Evolutionary conservation across 1,284 basidiomycete species (phyloP), one percentile per base, ranked within the genome.

Genomic region (Pseudozyma thailandica): DNA sequence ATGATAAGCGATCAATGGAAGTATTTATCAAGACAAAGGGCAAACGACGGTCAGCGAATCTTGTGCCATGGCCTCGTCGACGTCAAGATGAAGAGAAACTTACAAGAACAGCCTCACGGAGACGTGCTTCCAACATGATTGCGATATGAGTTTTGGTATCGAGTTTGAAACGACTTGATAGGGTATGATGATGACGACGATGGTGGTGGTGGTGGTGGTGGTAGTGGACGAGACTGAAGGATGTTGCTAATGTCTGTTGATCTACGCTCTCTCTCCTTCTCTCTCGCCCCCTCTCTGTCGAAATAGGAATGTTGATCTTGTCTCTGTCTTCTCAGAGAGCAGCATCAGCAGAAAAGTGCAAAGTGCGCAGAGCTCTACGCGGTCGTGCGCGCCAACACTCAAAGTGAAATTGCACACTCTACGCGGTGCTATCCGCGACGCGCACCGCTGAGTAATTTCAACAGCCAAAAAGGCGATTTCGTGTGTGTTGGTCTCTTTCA

Each of bases 51-150:
- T 41, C 6, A 41, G 39, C 39, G 20, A 21, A 23, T 23, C n/a
- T n/a, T n/a, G n/a, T n/a, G n/a, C n/a, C n/a, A n/a, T n/a, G n/a
- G n/a, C 35, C 4, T 28, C 9, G 18, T 16, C 31, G 33, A 6
- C 38, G 25, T 28, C 5, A 33, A 23, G 13, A 13, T 4, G 33
- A 16, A 10, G 35, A 20, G 16, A 35, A 21, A 69, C 75, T 59
- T 64, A 78, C 75, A 31, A 76, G 65, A 27, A 70, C 64, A 38
- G 77, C 77, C 47, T 77, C 72, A 16, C 48, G 57, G 41, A 79
- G 65, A 53, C 77, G 72, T 38, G 77, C 77, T 75, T 79, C 77
- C 53, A 79, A 71, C 77, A 79, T 79, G 50, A 13, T 72, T 55
- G 30, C 33, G 21, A 26, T 31, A 46, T 35, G 27, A 46, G 2